Evolutionary conservation across 345 rosid genomes (phyloP).

Genomic region (Pistacia integerrima): DNA sequence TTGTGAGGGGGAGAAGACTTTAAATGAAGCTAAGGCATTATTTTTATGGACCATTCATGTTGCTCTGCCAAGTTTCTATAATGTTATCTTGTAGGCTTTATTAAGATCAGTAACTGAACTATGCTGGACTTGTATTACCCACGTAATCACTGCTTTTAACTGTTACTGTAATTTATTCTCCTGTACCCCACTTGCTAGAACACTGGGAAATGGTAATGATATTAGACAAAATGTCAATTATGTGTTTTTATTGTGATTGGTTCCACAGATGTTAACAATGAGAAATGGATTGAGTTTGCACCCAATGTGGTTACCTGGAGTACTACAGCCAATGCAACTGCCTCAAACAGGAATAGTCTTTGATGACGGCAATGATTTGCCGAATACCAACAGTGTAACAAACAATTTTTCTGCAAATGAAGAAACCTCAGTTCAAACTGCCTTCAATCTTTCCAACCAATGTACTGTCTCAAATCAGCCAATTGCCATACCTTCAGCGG

Average conservation of each 20-base stretch:
- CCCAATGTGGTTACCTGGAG: conserved; percentile 56
- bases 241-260: conserved; percentile 17
- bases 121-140: neutral
- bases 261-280: conserved; percentile 58
- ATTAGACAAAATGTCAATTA: too few relatives aligned
- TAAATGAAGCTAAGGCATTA: neutral
- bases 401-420: conserved; percentile 39
- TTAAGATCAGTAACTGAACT: neutral
- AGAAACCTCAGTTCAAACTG: conserved; percentile 31
- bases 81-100: neutral
- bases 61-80: neutral
- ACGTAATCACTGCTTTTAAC: neutral
- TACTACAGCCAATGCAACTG: conserved; percentile 41
- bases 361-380: conserved; percentile 40
- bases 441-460: conserved; percentile 31
- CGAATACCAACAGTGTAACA: conserved; percentile 28
- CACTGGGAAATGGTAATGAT: neutral
- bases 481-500: conserved; percentile 26
- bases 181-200: neutral
- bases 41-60: neutral
- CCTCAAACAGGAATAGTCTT: conserved; percentile 41
- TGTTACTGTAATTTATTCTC: neutral
- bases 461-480: conserved; percentile 35
- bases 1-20: neutral
- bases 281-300: conserved; percentile 60